Evolutionary conservation across 495 filamentous ascomycete species (phyloP).

Genomic region (Aspergillus bertholletiae): DNA sequence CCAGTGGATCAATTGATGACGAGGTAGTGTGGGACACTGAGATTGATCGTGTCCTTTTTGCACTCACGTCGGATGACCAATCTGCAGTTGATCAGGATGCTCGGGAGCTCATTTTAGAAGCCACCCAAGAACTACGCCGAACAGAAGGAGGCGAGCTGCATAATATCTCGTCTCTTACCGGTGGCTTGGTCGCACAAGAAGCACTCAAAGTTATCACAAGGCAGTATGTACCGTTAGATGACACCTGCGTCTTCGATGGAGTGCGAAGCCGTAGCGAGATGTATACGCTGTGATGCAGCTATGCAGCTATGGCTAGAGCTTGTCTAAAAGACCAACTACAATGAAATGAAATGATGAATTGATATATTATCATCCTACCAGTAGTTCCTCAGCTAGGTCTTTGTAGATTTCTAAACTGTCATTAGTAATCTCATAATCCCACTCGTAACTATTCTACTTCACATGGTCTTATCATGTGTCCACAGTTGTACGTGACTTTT

Average conservation of each 20-base stretch:
- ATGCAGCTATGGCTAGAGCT: not conserved
- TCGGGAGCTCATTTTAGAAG: conserved; percentile 43
- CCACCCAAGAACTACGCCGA: conserved; percentile 64
- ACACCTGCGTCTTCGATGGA: conserved; percentile 91
- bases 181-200: conserved; percentile 93
- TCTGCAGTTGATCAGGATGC: conserved; percentile 35
- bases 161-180: conserved; percentile 86
- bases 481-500: too few relatives aligned
- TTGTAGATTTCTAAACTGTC: too few relatives aligned
- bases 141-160: conserved; percentile 86
- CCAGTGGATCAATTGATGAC: conserved; percentile 28
- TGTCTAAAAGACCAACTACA: not conserved
- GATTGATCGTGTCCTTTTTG: conserved; percentile 37
- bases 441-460: too few relatives aligned
- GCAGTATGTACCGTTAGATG: conserved; percentile 94
- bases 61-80: conserved; percentile 47
- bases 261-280: conserved; percentile 76
- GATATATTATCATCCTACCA: not conserved
- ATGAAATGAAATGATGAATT: conserved; percentile 5
- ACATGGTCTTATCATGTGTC: too few relatives aligned
- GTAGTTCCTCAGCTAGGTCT: too few relatives aligned
- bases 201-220: conserved; percentile 92
- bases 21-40: conserved; percentile 36
- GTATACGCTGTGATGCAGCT: conserved; percentile 33
- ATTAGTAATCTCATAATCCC: too few relatives aligned